Percentiles rank a stretch among this genome's conserved stretches.
Evolutionary conservation across 179 eudicot species (phyloP).

Genomic region (Vitellaria paradoxa): DNA sequence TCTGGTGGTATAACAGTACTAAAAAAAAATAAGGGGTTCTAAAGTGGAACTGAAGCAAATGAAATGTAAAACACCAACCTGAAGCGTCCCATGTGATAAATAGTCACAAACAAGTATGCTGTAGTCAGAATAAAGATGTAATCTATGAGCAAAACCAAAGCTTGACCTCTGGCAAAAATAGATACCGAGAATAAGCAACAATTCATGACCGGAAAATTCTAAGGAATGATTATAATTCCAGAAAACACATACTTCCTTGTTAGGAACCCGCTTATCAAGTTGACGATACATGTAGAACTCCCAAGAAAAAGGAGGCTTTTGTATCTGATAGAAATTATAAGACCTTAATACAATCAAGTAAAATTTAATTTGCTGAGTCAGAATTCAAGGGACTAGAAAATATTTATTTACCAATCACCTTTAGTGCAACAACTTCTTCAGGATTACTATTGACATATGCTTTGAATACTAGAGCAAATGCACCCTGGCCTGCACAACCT

Average conservation of each 20-base stretch:
- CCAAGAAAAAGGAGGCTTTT: constrained; percentile 93
- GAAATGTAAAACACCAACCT: constrained; percentile 43
- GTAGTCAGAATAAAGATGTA: constrained; percentile 83
- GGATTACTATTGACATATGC: constrained; percentile 69
- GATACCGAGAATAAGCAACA: constrained; percentile 19
- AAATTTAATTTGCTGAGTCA: neutral
- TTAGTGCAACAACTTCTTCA: constrained; percentile 78
- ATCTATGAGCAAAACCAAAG: constrained; percentile 75
- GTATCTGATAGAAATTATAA: constrained; percentile 55
- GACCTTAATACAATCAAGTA: constrained; percentile 14
- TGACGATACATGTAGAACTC: constrained; percentile 94
- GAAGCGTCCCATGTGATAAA: constrained; percentile 85
- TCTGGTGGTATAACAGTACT: too few relatives aligned
- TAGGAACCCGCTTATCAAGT: constrained; percentile 70
- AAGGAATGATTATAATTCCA: constrained; percentile 1
- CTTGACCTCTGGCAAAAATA: constrained; percentile 56
- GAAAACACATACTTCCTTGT: constrained; percentile 48
- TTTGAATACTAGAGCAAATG: constrained; percentile 93
- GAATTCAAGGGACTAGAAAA: neutral
- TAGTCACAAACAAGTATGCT: constrained; percentile 85
- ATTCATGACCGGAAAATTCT: constrained; percentile 1
- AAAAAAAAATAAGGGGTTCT: neutral
- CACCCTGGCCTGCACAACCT: constrained; percentile 97
- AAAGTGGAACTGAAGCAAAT: constrained; percentile 14
- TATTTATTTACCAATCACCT: constrained; percentile 44